Evolutionary conservation across 306 rosid genomes (phyloP), one percentile per base, ranked within the genome.

Genomic region (Rosa rugosa): DNA sequence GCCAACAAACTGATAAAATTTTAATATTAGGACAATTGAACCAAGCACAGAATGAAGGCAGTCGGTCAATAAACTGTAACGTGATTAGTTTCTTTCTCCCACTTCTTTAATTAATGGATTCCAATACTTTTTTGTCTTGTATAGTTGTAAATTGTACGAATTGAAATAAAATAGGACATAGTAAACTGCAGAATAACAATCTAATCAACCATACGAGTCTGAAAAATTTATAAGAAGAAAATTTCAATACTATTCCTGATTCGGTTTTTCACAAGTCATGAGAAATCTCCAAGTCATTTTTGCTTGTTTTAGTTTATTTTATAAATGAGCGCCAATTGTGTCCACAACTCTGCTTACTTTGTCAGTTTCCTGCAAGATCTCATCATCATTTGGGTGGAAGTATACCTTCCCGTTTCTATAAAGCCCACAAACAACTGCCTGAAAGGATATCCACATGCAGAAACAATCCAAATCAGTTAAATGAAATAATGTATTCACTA

Each of bases 391-490:
- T 69, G 99, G 99, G 86, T 95, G 99, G 85, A 95, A 95, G 83
- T 82, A 60, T 86, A 91, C 87, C 87, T 81, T 89, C 85, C 98
- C 98, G 69, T 80, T 84, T 71, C 97, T 93, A 80, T 88, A 89
- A 57, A 95, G 92, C 68, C 99, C 99, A 81, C 96, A 93, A 75
- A 93, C 96, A 80, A 93, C 84, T 59, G 85, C 97, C 98, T 95
- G 97, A 80, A 87, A 88, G 72, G 54, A 79, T 46, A 80, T 78
- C 63, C 83, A 82, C 50, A 72, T 50, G 79, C 69, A 78, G 74
- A 75, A 42, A 79, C 47, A 40, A 70, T 31, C 25, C 12, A 68
- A 69, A 69, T 23, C 72, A 75, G 82, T 46, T 73, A 25, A 75
- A 25, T 49, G 23, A 65, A 68, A 27, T 50, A 77, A 59, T 72